Conservation (phyloP, 768 basidiomycete genomes). For the Amanita thiersii region DNA sequence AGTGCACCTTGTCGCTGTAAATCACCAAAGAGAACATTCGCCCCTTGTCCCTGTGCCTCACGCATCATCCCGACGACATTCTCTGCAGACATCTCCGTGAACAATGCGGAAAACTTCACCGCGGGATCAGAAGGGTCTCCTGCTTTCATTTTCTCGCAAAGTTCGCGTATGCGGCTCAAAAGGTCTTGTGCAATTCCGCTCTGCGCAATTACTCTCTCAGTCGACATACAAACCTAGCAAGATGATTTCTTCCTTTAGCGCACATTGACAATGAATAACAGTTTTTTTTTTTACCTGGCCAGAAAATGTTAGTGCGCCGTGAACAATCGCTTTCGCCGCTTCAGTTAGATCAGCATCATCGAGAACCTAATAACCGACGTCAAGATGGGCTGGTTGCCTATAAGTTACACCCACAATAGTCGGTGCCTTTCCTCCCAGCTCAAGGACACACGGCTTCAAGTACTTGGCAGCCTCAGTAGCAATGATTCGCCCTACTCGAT, state of each 20-base stretch:
- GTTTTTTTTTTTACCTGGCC: slow-evolving; percentile 23
- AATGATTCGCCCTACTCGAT: slow-evolving; percentile 42
- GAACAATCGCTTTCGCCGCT: slow-evolving; percentile 42
- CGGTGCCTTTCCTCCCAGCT: slow-evolving; percentile 49
- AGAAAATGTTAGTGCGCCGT: slow-evolving; percentile 35
- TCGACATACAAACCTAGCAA: slow-evolving; percentile 58
- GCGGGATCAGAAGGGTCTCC: slow-evolving; percentile 23
- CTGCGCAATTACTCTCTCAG: slow-evolving; percentile 49
- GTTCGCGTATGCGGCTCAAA: slow-evolving; percentile 22
- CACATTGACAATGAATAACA: too few species aligned
- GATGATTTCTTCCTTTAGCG: too few species aligned
- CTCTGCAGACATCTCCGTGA: slow-evolving; percentile 35
- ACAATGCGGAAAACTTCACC: slow-evolving; percentile 29
- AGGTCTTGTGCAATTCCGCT: slow-evolving; percentile 28
- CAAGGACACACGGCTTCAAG: slow-evolving; percentile 47
- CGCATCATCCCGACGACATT: slow-evolving; percentile 34
- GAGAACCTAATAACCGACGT: slow-evolving; percentile 27
- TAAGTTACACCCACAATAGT: slow-evolving; percentile 29
- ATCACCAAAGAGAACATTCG: slow-evolving; percentile 39
- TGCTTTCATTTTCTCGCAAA: slow-evolving; percentile 26
- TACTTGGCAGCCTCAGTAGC: slow-evolving; percentile 47
- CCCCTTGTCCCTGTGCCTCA: slow-evolving; percentile 36
- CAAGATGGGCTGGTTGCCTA: not conserved
- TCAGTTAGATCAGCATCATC: slow-evolving; percentile 43
- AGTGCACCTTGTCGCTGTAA: slow-evolving; percentile 27